Conservation (phyloP, 306 rosid species). For the Sindora glabra region DNA sequence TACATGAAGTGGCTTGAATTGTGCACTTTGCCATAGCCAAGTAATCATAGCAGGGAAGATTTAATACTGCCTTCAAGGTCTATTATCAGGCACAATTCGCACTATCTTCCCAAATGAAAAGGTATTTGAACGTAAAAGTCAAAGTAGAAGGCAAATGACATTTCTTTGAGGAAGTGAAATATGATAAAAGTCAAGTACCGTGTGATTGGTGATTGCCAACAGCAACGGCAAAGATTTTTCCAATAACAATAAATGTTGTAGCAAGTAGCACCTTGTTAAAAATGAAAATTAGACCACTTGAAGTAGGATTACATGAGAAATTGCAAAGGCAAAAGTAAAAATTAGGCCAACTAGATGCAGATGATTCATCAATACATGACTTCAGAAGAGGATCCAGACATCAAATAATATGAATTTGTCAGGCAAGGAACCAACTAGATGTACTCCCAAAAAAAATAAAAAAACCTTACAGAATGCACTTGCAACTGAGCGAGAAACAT, state of each 20-base stretch:
- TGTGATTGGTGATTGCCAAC: constrained; percentile 99
- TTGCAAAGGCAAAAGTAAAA: too few species aligned
- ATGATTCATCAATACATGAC: too few species aligned
- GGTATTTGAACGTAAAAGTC: not conserved
- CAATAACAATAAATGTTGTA: constrained; percentile 92
- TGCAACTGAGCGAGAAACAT: too few species aligned
- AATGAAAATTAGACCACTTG: not conserved
- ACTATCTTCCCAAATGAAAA: not conserved
- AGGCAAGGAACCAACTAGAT: too few species aligned
- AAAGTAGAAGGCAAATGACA: not conserved
- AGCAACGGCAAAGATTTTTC: constrained; percentile 84
- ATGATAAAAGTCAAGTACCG: constrained; percentile 38
- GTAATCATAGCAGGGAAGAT: too few species aligned
- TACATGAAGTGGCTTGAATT: not conserved
- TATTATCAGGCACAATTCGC: not conserved
- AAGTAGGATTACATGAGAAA: not conserved
- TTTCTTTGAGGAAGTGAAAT: too few species aligned
- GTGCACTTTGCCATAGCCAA: not conserved
- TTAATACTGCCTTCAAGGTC: not conserved
- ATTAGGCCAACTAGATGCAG: too few species aligned
- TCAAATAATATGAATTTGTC: too few species aligned
- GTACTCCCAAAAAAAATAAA: too few species aligned
- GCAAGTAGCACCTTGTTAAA: constrained; percentile 80
- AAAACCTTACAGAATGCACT: too few species aligned
- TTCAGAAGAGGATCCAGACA: too few species aligned